Percentiles rank a stretch among this genome's conserved stretches.
Evolutionary conservation across 305 asterid species (phyloP).

Genomic region (Caryopteris hybrid): DNA sequence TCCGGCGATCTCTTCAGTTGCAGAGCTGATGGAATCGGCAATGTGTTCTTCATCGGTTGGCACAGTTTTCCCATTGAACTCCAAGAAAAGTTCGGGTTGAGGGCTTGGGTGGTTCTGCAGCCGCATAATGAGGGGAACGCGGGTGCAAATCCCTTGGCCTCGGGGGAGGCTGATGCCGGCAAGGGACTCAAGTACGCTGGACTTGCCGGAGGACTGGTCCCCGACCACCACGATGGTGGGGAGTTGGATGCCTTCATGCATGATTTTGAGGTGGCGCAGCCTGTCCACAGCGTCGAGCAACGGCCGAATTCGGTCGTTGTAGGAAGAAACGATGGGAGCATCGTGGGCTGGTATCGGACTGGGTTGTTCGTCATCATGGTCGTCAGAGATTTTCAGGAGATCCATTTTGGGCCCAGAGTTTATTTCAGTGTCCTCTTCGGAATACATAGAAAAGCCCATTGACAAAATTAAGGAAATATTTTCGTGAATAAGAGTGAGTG

Average conservation of each 20-base stretch:
- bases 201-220: slow-evolving; percentile 29
- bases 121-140: slow-evolving; percentile 31
- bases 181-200: slow-evolving; percentile 26
- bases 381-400: no score
- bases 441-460: no score
- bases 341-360: no score
- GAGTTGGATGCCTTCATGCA: slow-evolving; percentile 42
- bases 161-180: slow-evolving; percentile 31
- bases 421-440: no score
- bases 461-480: no score
- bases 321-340: slow-evolving; percentile 22
- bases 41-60: slow-evolving; percentile 16
- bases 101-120: slow-evolving; percentile 13
- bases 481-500: no score
- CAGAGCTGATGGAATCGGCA: background rate
- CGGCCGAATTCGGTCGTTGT: slow-evolving; percentile 20
- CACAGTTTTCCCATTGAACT: slow-evolving; percentile 14
- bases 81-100: slow-evolving; percentile 15
- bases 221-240: slow-evolving; percentile 48
- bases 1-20: slow-evolving; percentile 28
- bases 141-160: slow-evolving; percentile 32
- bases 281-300: slow-evolving; percentile 28
- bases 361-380: no score
- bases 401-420: no score
- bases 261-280: slow-evolving; percentile 39